Conservation (phyloP, 331 rosid species). For the Telfairia occidentalis region DNA sequence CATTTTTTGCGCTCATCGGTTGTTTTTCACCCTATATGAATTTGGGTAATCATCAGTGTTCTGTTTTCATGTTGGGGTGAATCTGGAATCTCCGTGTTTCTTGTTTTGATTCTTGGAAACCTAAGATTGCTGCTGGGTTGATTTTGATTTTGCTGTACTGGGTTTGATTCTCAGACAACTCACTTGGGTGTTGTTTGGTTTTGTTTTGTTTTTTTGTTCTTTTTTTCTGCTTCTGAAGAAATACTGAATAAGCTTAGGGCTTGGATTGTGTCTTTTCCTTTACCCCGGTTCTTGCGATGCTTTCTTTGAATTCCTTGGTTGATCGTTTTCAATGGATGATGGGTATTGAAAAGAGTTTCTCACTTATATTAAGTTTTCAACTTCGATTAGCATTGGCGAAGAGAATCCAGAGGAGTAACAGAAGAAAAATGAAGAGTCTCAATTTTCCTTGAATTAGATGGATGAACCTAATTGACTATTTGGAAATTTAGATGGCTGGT, state of each 20-base stretch:
- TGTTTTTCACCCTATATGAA: neutral
- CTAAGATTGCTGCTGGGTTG: neutral
- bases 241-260: neutral
- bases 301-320: neutral
- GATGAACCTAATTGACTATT: neutral
- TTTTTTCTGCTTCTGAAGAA: neutral
- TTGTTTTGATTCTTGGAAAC: neutral
- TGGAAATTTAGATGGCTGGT: neutral
- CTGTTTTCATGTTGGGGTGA: neutral
- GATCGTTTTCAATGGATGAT: conserved; percentile 1
- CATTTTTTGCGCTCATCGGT: neutral
- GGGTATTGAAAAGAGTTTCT: neutral
- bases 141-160: neutral
- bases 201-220: too few relatives aligned
- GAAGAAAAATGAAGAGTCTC: neutral
- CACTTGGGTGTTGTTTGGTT: neutral
- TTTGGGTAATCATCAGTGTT: neutral
- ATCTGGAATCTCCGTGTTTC: neutral
- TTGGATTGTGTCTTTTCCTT: neutral
- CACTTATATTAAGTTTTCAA: neutral
- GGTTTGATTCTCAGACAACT: neutral
- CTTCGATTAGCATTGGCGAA: conserved; percentile 3
- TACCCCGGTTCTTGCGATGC: neutral
- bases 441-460: neutral
- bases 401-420: neutral